Conservation (phyloP, 139 green algal species). For the Pycnococcus provasolii region DNA sequence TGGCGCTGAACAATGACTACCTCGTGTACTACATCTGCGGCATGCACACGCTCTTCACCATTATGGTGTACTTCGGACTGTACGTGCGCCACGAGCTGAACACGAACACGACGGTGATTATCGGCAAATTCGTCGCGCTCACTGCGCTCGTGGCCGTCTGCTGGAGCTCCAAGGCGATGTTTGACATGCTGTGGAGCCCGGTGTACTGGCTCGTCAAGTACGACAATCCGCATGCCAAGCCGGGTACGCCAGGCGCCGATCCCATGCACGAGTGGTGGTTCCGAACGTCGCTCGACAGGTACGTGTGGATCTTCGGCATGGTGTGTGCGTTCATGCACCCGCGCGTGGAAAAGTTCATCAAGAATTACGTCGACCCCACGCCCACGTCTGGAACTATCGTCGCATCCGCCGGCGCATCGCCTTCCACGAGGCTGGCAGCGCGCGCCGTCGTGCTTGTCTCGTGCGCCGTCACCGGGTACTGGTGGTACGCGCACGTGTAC, state of each 20-base stretch:
- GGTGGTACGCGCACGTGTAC: slow-evolving; percentile 38
- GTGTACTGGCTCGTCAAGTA: slow-evolving; percentile 73
- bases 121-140: slow-evolving; percentile 39
- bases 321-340: slow-evolving; percentile 74
- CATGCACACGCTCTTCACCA: slow-evolving; percentile 95
- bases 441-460: background rate
- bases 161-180: slow-evolving; percentile 78
- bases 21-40: slow-evolving; percentile 99
- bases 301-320: slow-evolving; percentile 96
- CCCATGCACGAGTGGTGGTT: slow-evolving; percentile 79
- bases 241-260: slow-evolving; percentile 54
- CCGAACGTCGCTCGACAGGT: slow-evolving; percentile 79
- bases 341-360: slow-evolving; percentile 23
- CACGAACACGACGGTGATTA: background rate
- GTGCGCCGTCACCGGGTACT: background rate
- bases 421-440: background rate
- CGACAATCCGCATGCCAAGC: slow-evolving; percentile 73
- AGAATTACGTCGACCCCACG: background rate
- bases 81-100: slow-evolving; percentile 2
- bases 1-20: slow-evolving; percentile 77
- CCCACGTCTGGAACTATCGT: no score
- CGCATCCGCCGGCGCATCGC: no score
- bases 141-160: slow-evolving; percentile 51
- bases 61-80: slow-evolving; percentile 68
- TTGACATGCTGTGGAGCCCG: slow-evolving; percentile 37